Base-by-base conservation (phyloP, 2,329 filamentous ascomycete species). In the Fusarium sp. region DNA sequence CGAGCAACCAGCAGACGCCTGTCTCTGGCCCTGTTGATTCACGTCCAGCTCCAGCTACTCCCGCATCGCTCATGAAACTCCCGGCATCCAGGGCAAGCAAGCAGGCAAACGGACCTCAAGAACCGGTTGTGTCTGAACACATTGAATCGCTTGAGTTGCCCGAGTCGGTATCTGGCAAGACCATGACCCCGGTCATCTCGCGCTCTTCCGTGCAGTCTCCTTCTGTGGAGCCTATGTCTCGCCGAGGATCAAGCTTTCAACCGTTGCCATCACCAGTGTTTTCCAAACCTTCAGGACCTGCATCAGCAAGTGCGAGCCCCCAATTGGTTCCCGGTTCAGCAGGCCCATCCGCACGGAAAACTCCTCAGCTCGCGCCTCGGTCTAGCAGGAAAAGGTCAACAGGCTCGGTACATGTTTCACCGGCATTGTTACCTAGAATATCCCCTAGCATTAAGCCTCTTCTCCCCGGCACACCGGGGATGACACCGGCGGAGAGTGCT, bases 391-490 rank as follows among this genome's bases (percentile, higher is more conserved):
- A 95, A 81, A 87, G 94, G 65, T 95, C 93, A 75, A 85, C 90
- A 33, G 89, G 88, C 76, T 93, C 93, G 4, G 88, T 91, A 11
- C 90, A 95, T n/a, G 89, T 92, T 14, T 97, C 94, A 45, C 95
- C 96, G 10, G 95, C 95, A 20, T 82, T 98, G 39, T 86, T 94
- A 33, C 96, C 96, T 4, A 93, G 90, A 80, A 98, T 98, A 69
- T 98, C 95, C 31, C 96, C 95, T 6, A 97, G 90, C 80, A 97
- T 99, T 80, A 97, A 97, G 80, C 95, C 96, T 14, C 82, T 98
- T 27, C 87, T 98, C 50, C 94, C 94, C 25, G 91, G 83, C 31
- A 81, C 81, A 1, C 78, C 84, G 7, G 86, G 86, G 6, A 82
- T 86, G 62, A 74, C 75, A n/a, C 85, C 87, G 3, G 85, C 85